A percentile compares a stretch with the other conserved stretches of the same genome.
These are phyloP conservation scores for Penicillium sumatraense DNA, from an alignment of 2,329 filamentous ascomycete species.

Conservation along the genomic window DNA sequence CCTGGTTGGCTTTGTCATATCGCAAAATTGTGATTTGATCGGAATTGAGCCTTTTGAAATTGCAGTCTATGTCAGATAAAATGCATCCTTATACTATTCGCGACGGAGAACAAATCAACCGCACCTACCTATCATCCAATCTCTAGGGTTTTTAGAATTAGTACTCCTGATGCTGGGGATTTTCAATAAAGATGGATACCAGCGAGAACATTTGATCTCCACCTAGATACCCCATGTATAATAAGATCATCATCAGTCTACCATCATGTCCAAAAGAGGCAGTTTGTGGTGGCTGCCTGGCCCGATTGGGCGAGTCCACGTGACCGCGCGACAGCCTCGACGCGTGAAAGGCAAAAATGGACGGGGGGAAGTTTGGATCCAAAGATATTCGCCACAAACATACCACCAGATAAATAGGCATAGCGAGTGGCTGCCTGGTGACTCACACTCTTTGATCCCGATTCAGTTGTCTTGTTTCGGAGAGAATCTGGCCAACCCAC, in stretches of 20 bases:
- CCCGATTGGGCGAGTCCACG: slow-evolving; percentile 30
- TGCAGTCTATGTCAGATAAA: background rate
- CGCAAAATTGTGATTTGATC: background rate
- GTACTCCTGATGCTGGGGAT: no score
- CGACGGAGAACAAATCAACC: background rate
- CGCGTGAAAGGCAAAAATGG: no score
- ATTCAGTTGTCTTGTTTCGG: background rate
- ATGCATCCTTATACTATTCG: background rate
- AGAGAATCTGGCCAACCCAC: background rate
- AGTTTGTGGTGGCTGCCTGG: slow-evolving; percentile 13
- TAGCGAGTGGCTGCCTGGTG: slow-evolving; percentile 5
- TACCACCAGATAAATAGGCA: background rate
- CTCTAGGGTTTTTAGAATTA: no score
- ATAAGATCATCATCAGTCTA: no score
- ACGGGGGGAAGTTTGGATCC: no score
- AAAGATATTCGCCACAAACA: slow-evolving; percentile 22
- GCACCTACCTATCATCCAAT: background rate
- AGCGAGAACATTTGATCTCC: no score
- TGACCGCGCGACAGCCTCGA: slow-evolving; percentile 42
- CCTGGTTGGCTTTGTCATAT: background rate
- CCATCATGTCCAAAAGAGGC: no score
- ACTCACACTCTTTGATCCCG: slow-evolving; percentile 3
- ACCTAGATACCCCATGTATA: no score
- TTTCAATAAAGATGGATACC: no score
- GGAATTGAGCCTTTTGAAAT: background rate